Evolutionary conservation across 1,139 yeast genomes (phyloP), one percentile per base, ranked within the genome.

Genomic region (Zygoascus hellenicus): DNA sequence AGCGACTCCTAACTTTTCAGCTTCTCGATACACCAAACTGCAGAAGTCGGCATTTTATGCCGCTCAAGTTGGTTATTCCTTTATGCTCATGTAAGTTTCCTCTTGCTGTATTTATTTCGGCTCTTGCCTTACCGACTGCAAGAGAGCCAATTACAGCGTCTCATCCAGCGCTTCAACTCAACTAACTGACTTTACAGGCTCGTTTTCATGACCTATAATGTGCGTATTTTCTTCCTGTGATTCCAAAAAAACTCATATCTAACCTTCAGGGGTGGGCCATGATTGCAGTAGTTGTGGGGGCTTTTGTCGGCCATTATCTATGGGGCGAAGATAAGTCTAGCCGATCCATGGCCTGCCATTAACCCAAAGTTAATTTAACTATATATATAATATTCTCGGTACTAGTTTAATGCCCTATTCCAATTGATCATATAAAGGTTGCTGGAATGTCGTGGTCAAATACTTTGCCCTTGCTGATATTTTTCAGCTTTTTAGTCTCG

Each of bases 131-230:
- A 7, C 26, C 26, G 7, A 22, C 26, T 22, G n/a, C n/a, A n/a
- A n/a, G n/a, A n/a, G n/a, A n/a, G n/a, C n/a, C n/a, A n/a, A n/a
- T n/a, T n/a, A n/a, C n/a, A n/a, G n/a, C n/a, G n/a, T n/a, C n/a
- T n/a, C n/a, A n/a, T n/a, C n/a, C n/a, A n/a, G 7, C 26, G 26
- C 26, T 5, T 7, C 6, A 22, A 22, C 26, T 22, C 26, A 5
- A 7, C 19, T 28, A 19, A 14, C 38, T 36, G 17, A 26, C n/a
- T 19, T 34, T 29, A 34, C 30, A 59, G 63, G 66, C 73, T 83
- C 58, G 77, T 85, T 1, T 85, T 84, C 58, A 85, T 85, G 95
- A 83, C 90, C 3, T 85, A 83, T 62, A 84, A 85, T 61, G 69
- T 59, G 45, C 30, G 62, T 47, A 15, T n/a, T 13, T 9, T 15